These are phyloP conservation scores for Cordyceps javanica DNA, from an alignment of 2,329 filamentous ascomycete genomes.

Conservation along the genomic window DNA sequence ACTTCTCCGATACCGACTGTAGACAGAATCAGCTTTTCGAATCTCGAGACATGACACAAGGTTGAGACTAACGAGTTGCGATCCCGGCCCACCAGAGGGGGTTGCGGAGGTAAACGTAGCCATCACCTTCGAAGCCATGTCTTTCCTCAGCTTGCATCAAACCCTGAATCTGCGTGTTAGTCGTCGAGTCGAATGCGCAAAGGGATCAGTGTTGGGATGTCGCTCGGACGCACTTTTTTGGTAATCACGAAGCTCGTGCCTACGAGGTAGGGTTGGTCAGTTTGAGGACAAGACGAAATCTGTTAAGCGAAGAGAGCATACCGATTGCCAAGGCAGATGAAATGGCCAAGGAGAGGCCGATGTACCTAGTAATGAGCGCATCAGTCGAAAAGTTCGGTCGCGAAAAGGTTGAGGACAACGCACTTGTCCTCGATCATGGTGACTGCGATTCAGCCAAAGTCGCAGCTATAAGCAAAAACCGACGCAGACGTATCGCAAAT, in stretches of 20 bases:
- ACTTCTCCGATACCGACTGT: conserved; percentile 87
- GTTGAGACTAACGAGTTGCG: conserved; percentile 63
- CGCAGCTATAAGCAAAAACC: not conserved
- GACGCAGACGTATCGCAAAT: not conserved
- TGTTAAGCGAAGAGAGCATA: not conserved
- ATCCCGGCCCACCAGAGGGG: conserved; percentile 98
- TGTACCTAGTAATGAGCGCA: conserved; percentile 1
- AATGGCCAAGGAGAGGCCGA: conserved; percentile 9
- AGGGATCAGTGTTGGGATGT: not conserved
- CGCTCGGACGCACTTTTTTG: conserved; percentile 66
- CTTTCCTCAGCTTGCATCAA: conserved; percentile 84
- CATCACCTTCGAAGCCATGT: conserved; percentile 95
- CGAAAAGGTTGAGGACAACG: not conserved
- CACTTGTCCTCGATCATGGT: conserved; percentile 12
- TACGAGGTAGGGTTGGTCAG: conserved; percentile 30
- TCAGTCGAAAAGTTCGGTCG: not conserved
- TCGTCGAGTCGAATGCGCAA: not conserved
- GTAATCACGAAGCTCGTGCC: conserved; percentile 98
- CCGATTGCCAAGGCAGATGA: conserved; percentile 12
- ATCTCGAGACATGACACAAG: not conserved
- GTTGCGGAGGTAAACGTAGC: conserved; percentile 87
- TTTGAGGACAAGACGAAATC: not conserved
- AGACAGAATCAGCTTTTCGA: conserved; percentile 18
- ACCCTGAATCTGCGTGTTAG: conserved; percentile 48
- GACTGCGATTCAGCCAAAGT: not conserved